phyloP scores from a whole-genome alignment of 495 filamentous ascomycete genomes.

The Collariella sp. region DNA sequence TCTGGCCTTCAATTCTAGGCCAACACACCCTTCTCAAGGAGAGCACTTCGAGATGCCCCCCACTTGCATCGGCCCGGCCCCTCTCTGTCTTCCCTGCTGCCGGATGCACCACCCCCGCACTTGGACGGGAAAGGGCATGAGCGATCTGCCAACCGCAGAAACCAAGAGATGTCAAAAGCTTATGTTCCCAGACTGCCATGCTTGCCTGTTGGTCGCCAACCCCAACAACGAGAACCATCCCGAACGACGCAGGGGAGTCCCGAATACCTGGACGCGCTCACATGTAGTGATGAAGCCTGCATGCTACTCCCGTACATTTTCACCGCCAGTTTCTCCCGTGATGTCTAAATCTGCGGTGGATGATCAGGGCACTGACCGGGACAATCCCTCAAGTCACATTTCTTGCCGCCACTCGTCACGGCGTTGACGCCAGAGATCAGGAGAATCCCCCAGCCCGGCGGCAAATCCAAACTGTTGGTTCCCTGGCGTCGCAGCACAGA shows the following conservation, averaged over 20 bases:
- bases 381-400: not conserved
- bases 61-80: not conserved
- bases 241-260: not conserved
- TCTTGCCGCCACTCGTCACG: too few relatives aligned
- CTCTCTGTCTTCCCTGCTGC: not conserved
- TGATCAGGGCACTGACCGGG: not conserved
- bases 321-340: not conserved
- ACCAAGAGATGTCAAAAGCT: not conserved
- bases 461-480: constrained; percentile 10
- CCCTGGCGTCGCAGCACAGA: not conserved
- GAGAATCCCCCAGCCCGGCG: not conserved
- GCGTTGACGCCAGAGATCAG: not conserved
- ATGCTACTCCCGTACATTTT: not conserved
- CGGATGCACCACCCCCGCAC: not conserved
- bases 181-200: not conserved
- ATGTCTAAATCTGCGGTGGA: not conserved
- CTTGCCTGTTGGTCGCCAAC: too few relatives aligned
- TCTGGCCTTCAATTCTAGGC: not conserved
- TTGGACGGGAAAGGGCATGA: not conserved
- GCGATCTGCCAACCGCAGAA: not conserved
- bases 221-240: not conserved
- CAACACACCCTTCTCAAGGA: not conserved
- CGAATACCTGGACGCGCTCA: not conserved
- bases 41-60: not conserved
- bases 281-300: too few relatives aligned